phyloP scores from a whole-genome alignment of 805 yeast species.

The Spathaspora arborariae region DNA sequence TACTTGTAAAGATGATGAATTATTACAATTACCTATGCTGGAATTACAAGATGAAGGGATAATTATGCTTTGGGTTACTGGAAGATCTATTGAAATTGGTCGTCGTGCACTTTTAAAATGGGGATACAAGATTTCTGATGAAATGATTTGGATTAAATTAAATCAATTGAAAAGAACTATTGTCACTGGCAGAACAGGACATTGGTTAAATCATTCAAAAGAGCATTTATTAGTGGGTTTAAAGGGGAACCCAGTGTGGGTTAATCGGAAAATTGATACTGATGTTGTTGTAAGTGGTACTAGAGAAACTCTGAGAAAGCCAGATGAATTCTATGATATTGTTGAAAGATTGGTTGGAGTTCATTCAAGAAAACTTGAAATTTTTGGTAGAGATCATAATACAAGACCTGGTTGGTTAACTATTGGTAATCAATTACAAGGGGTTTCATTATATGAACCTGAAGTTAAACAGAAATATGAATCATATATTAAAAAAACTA shows the following conservation, averaged over 20 bases:
- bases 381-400: slow-evolving; percentile 86
- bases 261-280: slow-evolving; percentile 60
- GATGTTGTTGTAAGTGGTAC: slow-evolving; percentile 80
- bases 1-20: slow-evolving; percentile 72
- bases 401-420: slow-evolving; percentile 90
- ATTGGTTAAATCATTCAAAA: slow-evolving; percentile 93
- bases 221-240: slow-evolving; percentile 85
- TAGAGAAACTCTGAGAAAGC: slow-evolving; percentile 85
- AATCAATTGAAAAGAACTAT: slow-evolving; percentile 86
- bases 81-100: slow-evolving; percentile 87
- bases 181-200: slow-evolving; percentile 95
- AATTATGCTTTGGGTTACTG: slow-evolving; percentile 89
- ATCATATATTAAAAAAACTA: slow-evolving; percentile 10
- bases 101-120: slow-evolving; percentile 69
- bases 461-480: slow-evolving; percentile 48
- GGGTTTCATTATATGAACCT: slow-evolving; percentile 53
- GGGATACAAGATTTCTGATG: slow-evolving; percentile 81
- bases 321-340: slow-evolving; percentile 83
- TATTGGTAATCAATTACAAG: slow-evolving; percentile 73
- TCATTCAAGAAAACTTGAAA: slow-evolving; percentile 74
- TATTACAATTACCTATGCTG: slow-evolving; percentile 61
- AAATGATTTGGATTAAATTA: slow-evolving; percentile 85
- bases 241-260: slow-evolving; percentile 77
- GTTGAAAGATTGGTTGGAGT: slow-evolving; percentile 81
- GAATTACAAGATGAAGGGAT: slow-evolving; percentile 81